Evolutionary conservation across 2,329 filamentous ascomycete species (phyloP).

Genomic region (Penicillium digitatum): DNA sequence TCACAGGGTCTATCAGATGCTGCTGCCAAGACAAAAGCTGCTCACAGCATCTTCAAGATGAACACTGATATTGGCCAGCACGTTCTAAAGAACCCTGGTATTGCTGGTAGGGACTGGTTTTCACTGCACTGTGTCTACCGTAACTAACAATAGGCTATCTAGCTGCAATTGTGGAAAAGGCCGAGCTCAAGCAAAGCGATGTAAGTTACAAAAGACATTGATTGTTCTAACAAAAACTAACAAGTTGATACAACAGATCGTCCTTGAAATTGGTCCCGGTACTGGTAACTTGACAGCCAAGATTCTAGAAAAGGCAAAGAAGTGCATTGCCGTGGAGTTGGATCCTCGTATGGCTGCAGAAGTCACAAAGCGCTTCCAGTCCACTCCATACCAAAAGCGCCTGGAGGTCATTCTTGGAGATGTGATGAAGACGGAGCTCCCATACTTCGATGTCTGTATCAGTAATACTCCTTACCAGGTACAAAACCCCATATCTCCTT

Average conservation of each 20-base stretch:
- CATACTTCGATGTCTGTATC: constrained; percentile 79
- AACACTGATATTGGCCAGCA: constrained; percentile 87
- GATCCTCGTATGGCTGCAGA: constrained; percentile 97
- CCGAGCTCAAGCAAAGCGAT: constrained; percentile 82
- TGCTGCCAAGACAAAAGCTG: constrained; percentile 48
- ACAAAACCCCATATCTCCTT: constrained; percentile 12
- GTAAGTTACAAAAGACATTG: constrained; percentile 30
- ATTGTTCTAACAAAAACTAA: not conserved
- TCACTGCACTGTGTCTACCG: no score
- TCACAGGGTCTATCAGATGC: constrained; percentile 38
- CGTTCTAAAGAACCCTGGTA: constrained; percentile 87
- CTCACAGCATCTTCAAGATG: constrained; percentile 94
- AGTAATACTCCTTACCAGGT: constrained; percentile 70
- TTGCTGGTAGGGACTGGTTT: constrained; percentile 56
- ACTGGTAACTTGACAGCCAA: constrained; percentile 85
- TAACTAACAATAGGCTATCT: not conserved
- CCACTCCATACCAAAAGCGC: constrained; percentile 75
- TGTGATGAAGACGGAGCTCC: constrained; percentile 81
- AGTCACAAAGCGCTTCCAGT: constrained; percentile 88
- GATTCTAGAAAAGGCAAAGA: constrained; percentile 83
- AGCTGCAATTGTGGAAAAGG: constrained; percentile 69
- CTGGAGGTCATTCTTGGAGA: constrained; percentile 87
- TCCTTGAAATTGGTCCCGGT: constrained; percentile 88
- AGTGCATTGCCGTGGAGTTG: constrained; percentile 80
- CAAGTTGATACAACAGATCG: constrained; percentile 50